Evolutionary conservation across 345 rosid species (phyloP), one percentile per base, ranked within the genome.

Genomic region (Syzygium aromaticum): DNA sequence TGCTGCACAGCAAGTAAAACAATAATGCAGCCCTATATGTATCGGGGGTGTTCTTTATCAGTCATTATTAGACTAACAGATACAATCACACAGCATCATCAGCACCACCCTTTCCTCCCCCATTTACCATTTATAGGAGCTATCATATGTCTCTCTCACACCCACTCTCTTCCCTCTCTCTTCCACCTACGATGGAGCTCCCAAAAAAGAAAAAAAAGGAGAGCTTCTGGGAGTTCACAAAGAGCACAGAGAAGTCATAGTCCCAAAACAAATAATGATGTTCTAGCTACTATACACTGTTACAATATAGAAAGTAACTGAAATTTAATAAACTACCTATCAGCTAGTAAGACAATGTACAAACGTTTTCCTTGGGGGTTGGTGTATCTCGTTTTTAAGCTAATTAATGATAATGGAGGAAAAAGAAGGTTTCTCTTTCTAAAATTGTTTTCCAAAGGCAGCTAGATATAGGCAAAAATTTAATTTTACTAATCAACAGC

Each of bases 401-500:
- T 73, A 73, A 73, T 73, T 73, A 73, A 73, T 73, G 80, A 73
- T 33, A 73, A 73, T 17, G 80, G 80, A 33, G 49, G 46, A 73
- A 38, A 73, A 73, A 38, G 46, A 38, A 73, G 19, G 80, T 73
- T 73, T 38, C 78, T 73, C 38, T 73, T 73, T 84, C 86, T 84
- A 84, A 53, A 28, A 84, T 52, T 57, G 49, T 84, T 84, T 84
- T 22, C 30, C 86, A 9, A 21, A 17, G 59, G 46, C 28, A 84
- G 85, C 59, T 84, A 84, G 57, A 52, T 33, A 84, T 22, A 51
- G n/a, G 51, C 25, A 73, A n/a, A 49, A 77, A 53, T 77, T 49
- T 33, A 80, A 78, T 38, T 43, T 43, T 53, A 52, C 49, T 56
- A 38, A 23, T 92, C 86, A 97, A 87, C 93, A 94, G 82, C 93